phyloP scores from a whole-genome alignment of 2,329 filamentous ascomycete species.

The Tolypocladium endophyticum region DNA sequence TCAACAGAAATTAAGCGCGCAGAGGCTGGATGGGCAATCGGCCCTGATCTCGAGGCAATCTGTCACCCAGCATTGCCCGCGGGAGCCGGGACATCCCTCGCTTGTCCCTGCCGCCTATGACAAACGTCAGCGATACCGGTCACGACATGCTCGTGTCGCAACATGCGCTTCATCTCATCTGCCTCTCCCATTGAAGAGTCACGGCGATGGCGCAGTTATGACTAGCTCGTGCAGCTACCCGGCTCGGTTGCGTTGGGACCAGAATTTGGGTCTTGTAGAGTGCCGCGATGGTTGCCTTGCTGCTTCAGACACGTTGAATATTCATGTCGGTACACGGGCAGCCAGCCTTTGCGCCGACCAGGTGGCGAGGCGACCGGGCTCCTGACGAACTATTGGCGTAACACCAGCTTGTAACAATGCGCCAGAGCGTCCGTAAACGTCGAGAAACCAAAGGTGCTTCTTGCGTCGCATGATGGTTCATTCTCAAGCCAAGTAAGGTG shows the following conservation, averaged over 20 bases:
- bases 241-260: background rate
- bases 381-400: background rate
- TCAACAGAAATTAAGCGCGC: background rate
- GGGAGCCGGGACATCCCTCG: background rate
- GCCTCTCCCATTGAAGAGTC: background rate
- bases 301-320: background rate
- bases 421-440: background rate
- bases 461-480: background rate
- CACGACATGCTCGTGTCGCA: background rate
- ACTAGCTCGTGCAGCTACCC: background rate
- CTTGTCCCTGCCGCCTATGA: background rate
- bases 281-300: background rate
- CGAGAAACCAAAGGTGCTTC: background rate
- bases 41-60: background rate
- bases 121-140: background rate
- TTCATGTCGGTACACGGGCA: background rate
- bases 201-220: background rate
- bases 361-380: background rate
- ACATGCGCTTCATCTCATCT: background rate
- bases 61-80: background rate
- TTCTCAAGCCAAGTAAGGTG: background rate
- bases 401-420: background rate
- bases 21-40: background rate
- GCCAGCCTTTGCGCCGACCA: background rate
- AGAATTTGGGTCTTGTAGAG: background rate